These are phyloP conservation scores for Amyloporia xantha DNA, from an alignment of 768 basidiomycete genomes.

Conservation along the genomic window DNA sequence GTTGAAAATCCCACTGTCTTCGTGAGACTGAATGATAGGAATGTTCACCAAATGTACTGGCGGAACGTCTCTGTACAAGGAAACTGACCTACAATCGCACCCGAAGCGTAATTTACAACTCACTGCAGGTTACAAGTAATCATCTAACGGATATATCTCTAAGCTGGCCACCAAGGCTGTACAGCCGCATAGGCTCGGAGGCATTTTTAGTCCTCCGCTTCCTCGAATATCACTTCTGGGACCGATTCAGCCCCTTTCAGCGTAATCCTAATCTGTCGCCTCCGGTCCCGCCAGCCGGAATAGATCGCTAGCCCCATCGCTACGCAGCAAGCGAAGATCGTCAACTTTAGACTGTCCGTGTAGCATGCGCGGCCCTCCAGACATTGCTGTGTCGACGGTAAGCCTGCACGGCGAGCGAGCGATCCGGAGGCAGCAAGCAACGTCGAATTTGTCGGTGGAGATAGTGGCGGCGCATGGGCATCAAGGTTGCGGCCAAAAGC, in stretches of 20 bases:
- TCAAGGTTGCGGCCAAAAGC: constrained; percentile 80
- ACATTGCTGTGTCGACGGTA: constrained; percentile 38
- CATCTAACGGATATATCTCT: no score
- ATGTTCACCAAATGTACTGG: no score
- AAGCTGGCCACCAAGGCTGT: no score
- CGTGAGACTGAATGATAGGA: no score
- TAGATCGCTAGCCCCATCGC: constrained; percentile 43
- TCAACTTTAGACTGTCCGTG: constrained; percentile 47
- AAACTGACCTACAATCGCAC: no score
- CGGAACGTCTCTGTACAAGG: no score
- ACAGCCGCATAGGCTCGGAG: no score
- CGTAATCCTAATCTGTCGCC: constrained; percentile 6
- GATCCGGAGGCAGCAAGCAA: background rate
- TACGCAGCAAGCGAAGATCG: constrained; percentile 36
- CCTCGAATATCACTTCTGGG: constrained; percentile 18
- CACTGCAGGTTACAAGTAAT: no score
- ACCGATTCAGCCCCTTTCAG: constrained; percentile 3
- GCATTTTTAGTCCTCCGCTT: constrained; percentile 14
- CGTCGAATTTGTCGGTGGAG: background rate
- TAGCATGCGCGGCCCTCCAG: constrained; percentile 56
- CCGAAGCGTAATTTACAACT: no score
- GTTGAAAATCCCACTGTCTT: no score
- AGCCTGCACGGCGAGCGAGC: constrained; percentile 10
- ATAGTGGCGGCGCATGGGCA: constrained; percentile 38
- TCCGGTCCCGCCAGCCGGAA: constrained; percentile 42